Evolutionary conservation across 768 basidiomycete species (phyloP).

Genomic region (Xerocomellus intermedius): DNA sequence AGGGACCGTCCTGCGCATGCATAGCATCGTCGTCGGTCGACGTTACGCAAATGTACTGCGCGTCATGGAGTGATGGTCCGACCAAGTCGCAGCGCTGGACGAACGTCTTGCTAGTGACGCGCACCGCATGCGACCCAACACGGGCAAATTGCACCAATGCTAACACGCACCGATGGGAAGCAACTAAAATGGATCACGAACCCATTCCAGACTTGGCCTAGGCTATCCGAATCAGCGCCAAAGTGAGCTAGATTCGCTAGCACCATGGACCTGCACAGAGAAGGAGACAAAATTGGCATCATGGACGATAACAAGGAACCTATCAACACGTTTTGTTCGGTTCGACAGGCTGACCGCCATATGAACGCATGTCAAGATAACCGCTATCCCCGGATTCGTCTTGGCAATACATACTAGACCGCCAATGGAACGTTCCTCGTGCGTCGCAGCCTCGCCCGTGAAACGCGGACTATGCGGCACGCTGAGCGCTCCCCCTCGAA

Average conservation of each 20-base stretch:
- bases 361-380: background rate
- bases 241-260: background rate
- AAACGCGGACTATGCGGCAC: background rate
- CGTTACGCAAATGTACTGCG: too few relatives aligned
- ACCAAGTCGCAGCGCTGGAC: background rate
- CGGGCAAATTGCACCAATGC: background rate
- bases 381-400: background rate
- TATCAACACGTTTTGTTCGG: background rate
- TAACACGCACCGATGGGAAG: background rate
- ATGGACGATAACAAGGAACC: background rate
- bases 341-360: background rate
- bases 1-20: too few relatives aligned
- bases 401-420: background rate
- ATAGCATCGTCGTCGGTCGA: too few relatives aligned
- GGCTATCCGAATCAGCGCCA: too few relatives aligned
- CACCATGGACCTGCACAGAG: background rate
- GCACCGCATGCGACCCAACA: background rate
- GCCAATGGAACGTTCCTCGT: background rate
- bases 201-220: too few relatives aligned
- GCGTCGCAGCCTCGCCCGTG: background rate
- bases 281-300: too few relatives aligned
- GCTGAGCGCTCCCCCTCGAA: background rate
- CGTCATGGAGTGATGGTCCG: background rate
- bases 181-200: too few relatives aligned
- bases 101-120: background rate